Percentiles rank a stretch among this genome's conserved stretches.
These are phyloP conservation scores for Vanilla planifolia DNA, from an alignment of 106 monocot species.

Conservation along the genomic window DNA sequence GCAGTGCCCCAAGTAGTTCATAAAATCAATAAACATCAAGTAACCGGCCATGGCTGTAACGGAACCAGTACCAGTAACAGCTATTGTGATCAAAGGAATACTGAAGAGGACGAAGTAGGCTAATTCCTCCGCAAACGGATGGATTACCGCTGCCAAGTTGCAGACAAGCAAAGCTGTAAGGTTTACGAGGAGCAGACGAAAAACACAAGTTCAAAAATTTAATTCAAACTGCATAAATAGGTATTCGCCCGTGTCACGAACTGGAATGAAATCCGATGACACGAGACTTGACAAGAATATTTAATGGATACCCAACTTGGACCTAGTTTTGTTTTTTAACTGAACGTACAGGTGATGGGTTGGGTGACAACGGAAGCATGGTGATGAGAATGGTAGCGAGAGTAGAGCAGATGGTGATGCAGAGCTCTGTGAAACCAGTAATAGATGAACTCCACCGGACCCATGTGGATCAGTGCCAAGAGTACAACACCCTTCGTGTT, in stretches of 20 bases:
- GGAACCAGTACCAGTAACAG: slow-evolving; percentile 23
- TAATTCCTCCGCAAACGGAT: slow-evolving; percentile 63
- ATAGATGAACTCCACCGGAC: slow-evolving; percentile 59
- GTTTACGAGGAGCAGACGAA: no score
- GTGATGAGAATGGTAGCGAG: slow-evolving; percentile 54
- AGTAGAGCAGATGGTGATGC: slow-evolving; percentile 52
- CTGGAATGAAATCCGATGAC: no score
- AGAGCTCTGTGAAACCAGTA: slow-evolving; percentile 54
- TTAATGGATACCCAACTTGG: no score
- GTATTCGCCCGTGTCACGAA: no score
- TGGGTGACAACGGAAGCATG: slow-evolving; percentile 52
- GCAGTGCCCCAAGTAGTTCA: slow-evolving; percentile 85
- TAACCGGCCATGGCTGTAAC: slow-evolving; percentile 17
- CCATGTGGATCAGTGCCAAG: slow-evolving; percentile 18
- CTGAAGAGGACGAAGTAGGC: slow-evolving; percentile 50
- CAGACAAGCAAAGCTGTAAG: no score
- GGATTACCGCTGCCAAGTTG: slow-evolving; percentile 82
- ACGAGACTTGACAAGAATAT: no score
- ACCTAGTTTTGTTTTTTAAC: no score
- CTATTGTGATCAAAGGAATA: slow-evolving; percentile 27
- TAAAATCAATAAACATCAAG: slow-evolving; percentile 57
- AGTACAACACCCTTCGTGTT: slow-evolving; percentile 20
- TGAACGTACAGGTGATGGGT: slow-evolving; percentile 43
- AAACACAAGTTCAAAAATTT: no score
- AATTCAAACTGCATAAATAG: no score